Conservation (phyloP, 495 filamentous ascomycete species). For the Friedmanniomyces simplex region DNA sequence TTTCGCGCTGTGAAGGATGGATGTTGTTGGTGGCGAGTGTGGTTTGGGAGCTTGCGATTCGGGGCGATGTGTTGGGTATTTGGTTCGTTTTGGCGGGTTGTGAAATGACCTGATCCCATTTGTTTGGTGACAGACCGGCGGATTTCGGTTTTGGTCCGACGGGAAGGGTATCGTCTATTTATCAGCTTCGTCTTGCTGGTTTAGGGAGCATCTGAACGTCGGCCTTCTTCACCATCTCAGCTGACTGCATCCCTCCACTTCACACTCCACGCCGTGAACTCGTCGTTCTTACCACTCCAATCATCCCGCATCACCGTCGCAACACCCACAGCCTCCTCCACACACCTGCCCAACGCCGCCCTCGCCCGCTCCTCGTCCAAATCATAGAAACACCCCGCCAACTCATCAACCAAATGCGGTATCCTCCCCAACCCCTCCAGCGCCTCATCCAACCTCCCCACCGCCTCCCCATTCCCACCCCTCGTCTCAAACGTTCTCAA, state of each 20-base stretch:
- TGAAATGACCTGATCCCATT: too few species aligned
- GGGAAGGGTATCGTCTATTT: too few species aligned
- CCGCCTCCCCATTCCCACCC: not conserved
- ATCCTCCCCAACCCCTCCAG: slow-evolving; percentile 33
- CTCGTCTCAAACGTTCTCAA: slow-evolving; percentile 40
- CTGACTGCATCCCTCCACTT: slow-evolving; percentile 26
- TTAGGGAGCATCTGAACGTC: too few species aligned
- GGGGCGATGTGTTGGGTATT: too few species aligned
- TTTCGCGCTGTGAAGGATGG: not conserved
- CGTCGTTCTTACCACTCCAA: slow-evolving; percentile 29
- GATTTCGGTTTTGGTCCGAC: too few species aligned
- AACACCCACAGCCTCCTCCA: slow-evolving; percentile 23
- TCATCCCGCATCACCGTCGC: slow-evolving; percentile 11
- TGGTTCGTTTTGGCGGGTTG: too few species aligned
- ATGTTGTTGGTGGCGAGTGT: too few species aligned
- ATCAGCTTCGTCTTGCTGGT: too few species aligned
- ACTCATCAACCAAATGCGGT: slow-evolving; percentile 38
- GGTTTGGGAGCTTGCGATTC: not conserved
- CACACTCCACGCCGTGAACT: slow-evolving; percentile 29
- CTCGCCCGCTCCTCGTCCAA: slow-evolving; percentile 34
- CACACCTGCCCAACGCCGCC: slow-evolving; percentile 19
- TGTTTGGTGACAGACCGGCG: too few species aligned
- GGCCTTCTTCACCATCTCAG: not conserved
- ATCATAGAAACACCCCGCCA: slow-evolving; percentile 42
- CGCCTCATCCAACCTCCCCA: slow-evolving; percentile 29